phyloP scores from a whole-genome alignment of 139 green algal species.

The Chlorella ohadii region DNA sequence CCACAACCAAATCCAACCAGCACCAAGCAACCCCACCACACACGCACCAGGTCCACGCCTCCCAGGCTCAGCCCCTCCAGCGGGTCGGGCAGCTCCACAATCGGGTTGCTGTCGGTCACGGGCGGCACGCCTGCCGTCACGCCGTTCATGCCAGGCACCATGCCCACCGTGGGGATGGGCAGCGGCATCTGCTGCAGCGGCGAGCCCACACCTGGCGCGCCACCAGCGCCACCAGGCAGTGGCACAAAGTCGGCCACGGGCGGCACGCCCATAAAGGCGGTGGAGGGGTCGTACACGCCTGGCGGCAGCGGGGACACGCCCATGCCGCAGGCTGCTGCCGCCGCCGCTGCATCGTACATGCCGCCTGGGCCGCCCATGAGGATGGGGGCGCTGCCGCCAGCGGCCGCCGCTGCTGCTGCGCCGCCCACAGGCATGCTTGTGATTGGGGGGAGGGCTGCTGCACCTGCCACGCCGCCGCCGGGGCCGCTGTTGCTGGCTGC shows the following conservation, averaged over 20 bases:
- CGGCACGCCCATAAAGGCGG: too few species aligned
- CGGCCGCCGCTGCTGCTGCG: neutral
- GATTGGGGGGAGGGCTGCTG: neutral
- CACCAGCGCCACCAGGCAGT: neutral
- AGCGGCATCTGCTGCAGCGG: neutral
- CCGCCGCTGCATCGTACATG: conserved; percentile 7
- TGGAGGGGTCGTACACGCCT: too few species aligned
- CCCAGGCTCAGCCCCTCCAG: conserved; percentile 21
- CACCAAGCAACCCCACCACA: neutral
- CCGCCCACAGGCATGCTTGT: neutral
- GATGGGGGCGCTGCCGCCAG: neutral
- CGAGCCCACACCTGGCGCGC: neutral
- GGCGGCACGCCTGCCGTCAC: neutral
- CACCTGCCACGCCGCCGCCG: neutral
- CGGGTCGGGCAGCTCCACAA: conserved; percentile 27
- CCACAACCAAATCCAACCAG: neutral
- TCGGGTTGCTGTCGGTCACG: neutral
- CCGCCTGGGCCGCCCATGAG: neutral
- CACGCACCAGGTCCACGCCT: conserved; percentile 8
- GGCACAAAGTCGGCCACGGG: conserved; percentile 7
- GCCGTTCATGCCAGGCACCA: neutral
- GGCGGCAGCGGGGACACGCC: neutral
- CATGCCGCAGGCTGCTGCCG: neutral
- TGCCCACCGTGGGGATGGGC: neutral
- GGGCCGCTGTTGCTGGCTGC: neutral